These are phyloP conservation scores for Elaeis oleifera DNA, from an alignment of 202 grass and related monocot species.

Conservation along the genomic window DNA sequence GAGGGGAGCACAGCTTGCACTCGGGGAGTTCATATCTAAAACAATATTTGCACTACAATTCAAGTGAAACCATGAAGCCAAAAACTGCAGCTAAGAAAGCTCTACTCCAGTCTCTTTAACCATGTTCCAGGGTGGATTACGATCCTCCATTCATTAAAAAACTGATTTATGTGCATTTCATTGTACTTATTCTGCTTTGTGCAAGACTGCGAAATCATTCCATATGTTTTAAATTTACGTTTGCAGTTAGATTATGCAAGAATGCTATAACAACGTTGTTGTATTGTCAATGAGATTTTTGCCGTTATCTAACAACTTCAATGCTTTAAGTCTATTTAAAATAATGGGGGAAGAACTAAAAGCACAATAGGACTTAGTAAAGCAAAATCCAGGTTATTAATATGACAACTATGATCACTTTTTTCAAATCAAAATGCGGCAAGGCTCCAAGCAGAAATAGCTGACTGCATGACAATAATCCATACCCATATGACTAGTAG, in stretches of 20 bases:
- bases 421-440: no score
- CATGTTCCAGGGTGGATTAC: constrained; percentile 40
- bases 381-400: no score
- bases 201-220: background rate
- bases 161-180: no score
- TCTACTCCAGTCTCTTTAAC: constrained; percentile 80
- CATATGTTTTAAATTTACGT: background rate
- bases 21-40: constrained; percentile 61
- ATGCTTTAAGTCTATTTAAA: constrained; percentile 6
- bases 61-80: constrained; percentile 31
- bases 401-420: no score
- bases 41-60: constrained; percentile 85
- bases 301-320: constrained; percentile 31
- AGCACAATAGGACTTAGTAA: no score
- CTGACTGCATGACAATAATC: no score
- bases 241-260: constrained; percentile 70
- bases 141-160: no score
- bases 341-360: no score
- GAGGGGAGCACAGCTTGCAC: constrained; percentile 43
- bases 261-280: constrained; percentile 57
- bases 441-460: no score
- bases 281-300: constrained; percentile 46
- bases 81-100: constrained; percentile 52
- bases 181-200: background rate
- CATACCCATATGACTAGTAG: no score